Evolutionary conservation across 2,329 filamentous ascomycete species (phyloP).

Genomic region (Claviceps spartinae): DNA sequence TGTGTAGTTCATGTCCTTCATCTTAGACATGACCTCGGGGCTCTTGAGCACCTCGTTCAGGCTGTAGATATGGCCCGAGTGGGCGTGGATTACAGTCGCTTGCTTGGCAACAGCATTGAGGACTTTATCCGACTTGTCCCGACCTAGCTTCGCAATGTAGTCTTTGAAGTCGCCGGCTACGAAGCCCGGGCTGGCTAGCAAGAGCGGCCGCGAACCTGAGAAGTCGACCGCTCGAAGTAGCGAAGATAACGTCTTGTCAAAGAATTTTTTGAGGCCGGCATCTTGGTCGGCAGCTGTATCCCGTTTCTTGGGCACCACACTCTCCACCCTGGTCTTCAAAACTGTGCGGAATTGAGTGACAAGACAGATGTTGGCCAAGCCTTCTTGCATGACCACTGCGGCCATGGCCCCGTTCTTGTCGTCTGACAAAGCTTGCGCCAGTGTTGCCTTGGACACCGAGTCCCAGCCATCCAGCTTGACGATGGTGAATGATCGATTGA

Average conservation of each 20-base stretch:
- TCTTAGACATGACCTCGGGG: conserved; percentile 59
- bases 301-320: conserved; percentile 53
- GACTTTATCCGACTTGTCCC: conserved; percentile 50
- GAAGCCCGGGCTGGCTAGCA: conserved; percentile 84
- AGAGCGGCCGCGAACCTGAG: conserved; percentile 50
- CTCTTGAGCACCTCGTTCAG: conserved; percentile 78
- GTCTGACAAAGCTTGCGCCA: conserved; percentile 66
- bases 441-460: conserved; percentile 64
- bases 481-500: conserved; percentile 76
- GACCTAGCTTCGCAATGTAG: conserved; percentile 51
- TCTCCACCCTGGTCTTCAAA: conserved; percentile 49
- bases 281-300: conserved; percentile 50
- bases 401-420: conserved; percentile 71
- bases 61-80: conserved; percentile 74
- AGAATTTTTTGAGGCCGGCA: conserved; percentile 62
- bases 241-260: conserved; percentile 59
- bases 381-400: conserved; percentile 89
- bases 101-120: conserved; percentile 49
- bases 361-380: conserved; percentile 67
- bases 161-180: conserved; percentile 68
- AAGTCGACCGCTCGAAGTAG: conserved; percentile 71
- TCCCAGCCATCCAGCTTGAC: conserved; percentile 83
- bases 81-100: conserved; percentile 66
- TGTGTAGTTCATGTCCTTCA: conserved; percentile 80
- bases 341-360: conserved; percentile 72